Evolutionary conservation across 805 yeast genomes (phyloP).

Genomic region (Wickerhamomyces xylosicus): DNA sequence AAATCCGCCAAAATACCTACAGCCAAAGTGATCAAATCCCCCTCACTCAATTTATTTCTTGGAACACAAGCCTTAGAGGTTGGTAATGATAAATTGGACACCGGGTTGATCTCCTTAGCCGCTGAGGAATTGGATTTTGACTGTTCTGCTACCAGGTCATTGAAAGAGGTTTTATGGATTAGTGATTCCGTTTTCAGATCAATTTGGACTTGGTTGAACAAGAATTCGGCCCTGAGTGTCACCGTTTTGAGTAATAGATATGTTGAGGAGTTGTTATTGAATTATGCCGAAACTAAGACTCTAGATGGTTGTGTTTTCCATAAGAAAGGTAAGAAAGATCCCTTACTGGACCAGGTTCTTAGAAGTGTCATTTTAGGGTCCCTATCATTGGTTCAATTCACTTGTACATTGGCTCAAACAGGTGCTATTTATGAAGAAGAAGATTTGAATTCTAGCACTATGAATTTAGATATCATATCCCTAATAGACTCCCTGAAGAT

Average conservation of each 20-base stretch:
- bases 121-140: constrained; percentile 37
- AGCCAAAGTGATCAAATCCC: constrained; percentile 49
- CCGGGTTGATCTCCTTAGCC: constrained; percentile 49
- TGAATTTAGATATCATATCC: constrained; percentile 39
- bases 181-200: constrained; percentile 43
- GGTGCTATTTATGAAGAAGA: constrained; percentile 70
- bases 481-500: constrained; percentile 15
- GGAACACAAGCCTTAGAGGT: constrained; percentile 86
- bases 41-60: constrained; percentile 57
- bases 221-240: constrained; percentile 61
- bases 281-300: constrained; percentile 22
- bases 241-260: constrained; percentile 70
- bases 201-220: constrained; percentile 61
- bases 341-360: constrained; percentile 39
- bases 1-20: constrained; percentile 30
- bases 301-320: constrained; percentile 6
- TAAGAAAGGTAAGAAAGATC: background rate
- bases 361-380: constrained; percentile 42
- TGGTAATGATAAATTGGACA: constrained; percentile 62
- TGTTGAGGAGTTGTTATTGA: constrained; percentile 46
- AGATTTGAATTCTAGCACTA: constrained; percentile 55
- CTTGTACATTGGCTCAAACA: constrained; percentile 34
- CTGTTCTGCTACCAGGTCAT: constrained; percentile 25
- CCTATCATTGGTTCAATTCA: constrained; percentile 40
- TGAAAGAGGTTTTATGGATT: constrained; percentile 36